Evolutionary conservation across 1,284 basidiomycete genomes (phyloP).

Genomic region (Cryptococcus depauperatus): DNA sequence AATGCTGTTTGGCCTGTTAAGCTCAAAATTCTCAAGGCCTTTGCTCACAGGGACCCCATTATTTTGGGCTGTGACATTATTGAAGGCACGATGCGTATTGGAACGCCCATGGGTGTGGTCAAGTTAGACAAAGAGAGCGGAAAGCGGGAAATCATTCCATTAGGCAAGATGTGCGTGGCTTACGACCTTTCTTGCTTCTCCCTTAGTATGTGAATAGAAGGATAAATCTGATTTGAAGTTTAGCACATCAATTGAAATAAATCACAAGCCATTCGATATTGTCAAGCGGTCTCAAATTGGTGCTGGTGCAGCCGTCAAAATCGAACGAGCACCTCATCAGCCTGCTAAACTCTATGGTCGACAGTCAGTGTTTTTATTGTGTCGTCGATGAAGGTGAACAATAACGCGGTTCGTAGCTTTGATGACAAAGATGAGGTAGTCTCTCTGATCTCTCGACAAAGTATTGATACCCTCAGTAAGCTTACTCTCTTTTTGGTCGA

Average conservation of each 20-base stretch:
- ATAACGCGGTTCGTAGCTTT: conserved; percentile 49
- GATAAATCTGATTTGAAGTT: conserved; percentile 2
- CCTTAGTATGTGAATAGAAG: background rate
- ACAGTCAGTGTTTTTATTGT: conserved; percentile 31
- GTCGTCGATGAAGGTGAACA: background rate
- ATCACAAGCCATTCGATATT: conserved; percentile 71
- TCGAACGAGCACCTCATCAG: conserved; percentile 94
- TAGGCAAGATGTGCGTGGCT: conserved; percentile 89
- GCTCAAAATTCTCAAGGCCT: conserved; percentile 83
- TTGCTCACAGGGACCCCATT: conserved; percentile 95
- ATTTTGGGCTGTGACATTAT: conserved; percentile 96
- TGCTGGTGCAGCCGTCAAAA: conserved; percentile 95
- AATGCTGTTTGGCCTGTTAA: conserved; percentile 96
- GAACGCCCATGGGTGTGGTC: conserved; percentile 92
- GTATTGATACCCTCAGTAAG: conserved; percentile 85
- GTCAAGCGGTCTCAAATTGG: conserved; percentile 90
- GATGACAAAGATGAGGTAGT: conserved; percentile 93
- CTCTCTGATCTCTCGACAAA: conserved; percentile 81
- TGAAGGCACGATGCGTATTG: conserved; percentile 85
- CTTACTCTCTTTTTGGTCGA: conserved; percentile 3
- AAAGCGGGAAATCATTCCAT: conserved; percentile 81
- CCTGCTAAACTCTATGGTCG: conserved; percentile 84
- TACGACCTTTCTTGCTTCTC: too few relatives aligned
- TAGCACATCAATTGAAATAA: conserved; percentile 90
- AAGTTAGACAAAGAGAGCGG: conserved; percentile 70